Percentiles rank a stretch among this genome's conserved stretches.
Evolutionary conservation across 495 filamentous ascomycete species (phyloP).

Genomic region (Podospora fimiseda): DNA sequence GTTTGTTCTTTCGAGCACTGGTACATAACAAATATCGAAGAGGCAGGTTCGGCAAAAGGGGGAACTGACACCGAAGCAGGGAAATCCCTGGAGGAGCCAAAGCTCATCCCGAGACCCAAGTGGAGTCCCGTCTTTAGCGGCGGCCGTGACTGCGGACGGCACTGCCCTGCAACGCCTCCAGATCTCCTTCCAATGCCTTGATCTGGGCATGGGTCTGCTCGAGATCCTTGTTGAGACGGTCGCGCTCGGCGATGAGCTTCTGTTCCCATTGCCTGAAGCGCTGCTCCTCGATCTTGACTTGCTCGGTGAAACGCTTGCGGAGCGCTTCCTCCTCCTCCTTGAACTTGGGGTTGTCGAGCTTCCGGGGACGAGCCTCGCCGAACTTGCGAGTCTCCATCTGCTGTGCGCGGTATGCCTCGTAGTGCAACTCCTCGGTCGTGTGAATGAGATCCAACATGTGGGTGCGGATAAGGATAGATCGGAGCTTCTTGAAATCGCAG

Average conservation of each 20-base stretch:
- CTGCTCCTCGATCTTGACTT: constrained; percentile 99
- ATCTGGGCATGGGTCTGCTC: constrained; percentile 96
- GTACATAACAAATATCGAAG: not conserved
- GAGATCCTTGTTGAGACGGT: constrained; percentile 97
- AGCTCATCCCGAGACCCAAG: constrained; percentile 1
- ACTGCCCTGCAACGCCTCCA: constrained; percentile 89
- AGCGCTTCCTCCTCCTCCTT: constrained; percentile 98
- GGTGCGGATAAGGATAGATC: constrained; percentile 97
- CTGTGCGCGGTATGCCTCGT: constrained; percentile 96
- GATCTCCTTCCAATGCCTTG: constrained; percentile 88
- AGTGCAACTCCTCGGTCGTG: constrained; percentile 97
- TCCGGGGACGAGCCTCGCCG: constrained; percentile 90
- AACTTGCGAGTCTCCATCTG: constrained; percentile 99
- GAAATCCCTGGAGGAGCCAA: not conserved
- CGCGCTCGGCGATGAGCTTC: constrained; percentile 96
- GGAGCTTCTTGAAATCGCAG: constrained; percentile 99
- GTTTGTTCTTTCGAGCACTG: not conserved
- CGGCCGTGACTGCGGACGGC: constrained; percentile 90
- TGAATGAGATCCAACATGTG: constrained; percentile 99
- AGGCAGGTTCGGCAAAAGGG: not conserved
- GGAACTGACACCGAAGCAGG: not conserved
- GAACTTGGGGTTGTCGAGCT: constrained; percentile 99
- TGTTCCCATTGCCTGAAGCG: constrained; percentile 99
- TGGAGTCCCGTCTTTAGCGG: constrained; percentile 52
- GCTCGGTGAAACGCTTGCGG: constrained; percentile 97